Conservation (phyloP, 768 basidiomycete genomes). For the Lanmaoa pseudosensibilis region DNA sequence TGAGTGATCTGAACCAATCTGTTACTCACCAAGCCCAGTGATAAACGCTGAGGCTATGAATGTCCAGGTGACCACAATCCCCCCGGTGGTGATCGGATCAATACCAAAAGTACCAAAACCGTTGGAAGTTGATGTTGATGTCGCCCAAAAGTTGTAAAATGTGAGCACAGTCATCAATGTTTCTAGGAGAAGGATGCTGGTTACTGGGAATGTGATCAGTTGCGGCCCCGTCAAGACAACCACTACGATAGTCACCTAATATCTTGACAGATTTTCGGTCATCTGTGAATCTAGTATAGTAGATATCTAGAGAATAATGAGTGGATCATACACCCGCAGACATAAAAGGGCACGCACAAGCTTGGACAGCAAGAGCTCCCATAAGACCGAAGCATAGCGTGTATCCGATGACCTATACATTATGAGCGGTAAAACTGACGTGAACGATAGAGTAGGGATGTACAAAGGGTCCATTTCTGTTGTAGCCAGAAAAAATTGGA, state of each 20-base stretch:
- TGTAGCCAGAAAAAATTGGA: neutral
- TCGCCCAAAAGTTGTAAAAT: conserved; percentile 13
- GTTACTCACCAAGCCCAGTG: conserved; percentile 20
- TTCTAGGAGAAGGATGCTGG: conserved; percentile 9
- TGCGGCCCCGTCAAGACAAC: neutral
- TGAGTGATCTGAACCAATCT: neutral
- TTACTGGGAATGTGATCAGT: conserved; percentile 1
- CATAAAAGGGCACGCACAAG: neutral
- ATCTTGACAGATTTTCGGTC: neutral
- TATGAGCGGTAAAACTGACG: neutral
- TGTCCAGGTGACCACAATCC: no score
- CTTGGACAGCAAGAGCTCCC: conserved; percentile 12
- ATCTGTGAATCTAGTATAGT: conserved; percentile 18
- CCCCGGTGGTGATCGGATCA: no score
- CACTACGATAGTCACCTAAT: no score
- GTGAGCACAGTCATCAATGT: conserved; percentile 5
- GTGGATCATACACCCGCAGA: no score
- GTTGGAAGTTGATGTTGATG: no score
- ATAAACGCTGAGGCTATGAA: neutral
- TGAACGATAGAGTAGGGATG: neutral
- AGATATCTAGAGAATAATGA: conserved; percentile 11
- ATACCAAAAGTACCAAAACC: no score
- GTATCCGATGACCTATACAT: conserved; percentile 15
- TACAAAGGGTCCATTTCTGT: neutral
- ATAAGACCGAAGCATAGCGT: conserved; percentile 9